Base-by-base conservation (phyloP, 1,139 yeast species). In the Cylindricascospora bacillispora region DNA sequence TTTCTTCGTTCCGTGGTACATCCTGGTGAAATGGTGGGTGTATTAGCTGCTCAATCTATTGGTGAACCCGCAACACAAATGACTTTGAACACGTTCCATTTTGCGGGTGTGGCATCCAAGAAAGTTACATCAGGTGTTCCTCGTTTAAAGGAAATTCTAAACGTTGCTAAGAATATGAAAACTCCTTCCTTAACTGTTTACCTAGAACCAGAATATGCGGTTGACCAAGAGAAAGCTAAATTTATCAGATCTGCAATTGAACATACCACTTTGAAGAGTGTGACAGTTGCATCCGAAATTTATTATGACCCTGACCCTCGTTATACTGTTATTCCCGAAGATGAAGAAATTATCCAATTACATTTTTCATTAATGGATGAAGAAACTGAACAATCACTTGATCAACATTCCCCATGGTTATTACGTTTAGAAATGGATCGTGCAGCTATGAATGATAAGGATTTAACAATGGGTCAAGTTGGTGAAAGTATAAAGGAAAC, bases 21-120 rank as follows among this genome's bases (percentile, higher is more conserved):
- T 44, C 95, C 99, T 7, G 99, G 99, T 67, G 98, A 89, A 58
- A 89, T 89, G 98, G 98, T 92, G 36, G 99, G 99, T 65, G 95
- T 89, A 33, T 73, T 89, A 52, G 99, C 98, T 33, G 98, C 99
- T 1, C 99, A 89, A 64, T 85, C 95, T 27, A 89, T 89, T 63
- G 99, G 99, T 65, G 99, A 89, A 59, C 99, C 99, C 30, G 98
- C 98, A 16, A 89, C 99, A 16, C 99, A 89, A 62, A 89, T 89
- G 99, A 89, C 99, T 0, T 71, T 89, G 62, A 89, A 89, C 56
- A 89, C 99, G 46, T 92, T 92, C 94, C 99, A 92, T 67, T 92
- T 86, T 67, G 99, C 99, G 18, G 99, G 99, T 80, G 98, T 92
- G 39, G 89, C 97, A 24, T 86, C 97, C 7, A 92, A 89, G 76